Conservation (phyloP, 768 basidiomycete genomes). For the Tulasnella sp. region DNA sequence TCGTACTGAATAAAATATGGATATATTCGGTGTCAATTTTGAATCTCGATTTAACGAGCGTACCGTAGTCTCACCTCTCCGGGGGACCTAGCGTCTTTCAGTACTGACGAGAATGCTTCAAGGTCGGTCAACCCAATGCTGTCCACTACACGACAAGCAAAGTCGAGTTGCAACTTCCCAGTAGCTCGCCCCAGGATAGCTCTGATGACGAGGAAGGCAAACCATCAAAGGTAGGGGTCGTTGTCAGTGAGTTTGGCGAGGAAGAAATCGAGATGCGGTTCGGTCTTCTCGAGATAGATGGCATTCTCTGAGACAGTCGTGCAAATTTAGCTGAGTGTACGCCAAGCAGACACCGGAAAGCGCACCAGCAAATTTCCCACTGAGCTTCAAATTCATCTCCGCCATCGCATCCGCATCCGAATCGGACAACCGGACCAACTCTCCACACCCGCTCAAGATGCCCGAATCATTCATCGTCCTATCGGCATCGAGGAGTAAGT, state of each 20-base stretch:
- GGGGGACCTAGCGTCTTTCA: constrained; percentile 23
- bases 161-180: constrained; percentile 46
- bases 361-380: constrained; percentile 54
- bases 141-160: constrained; percentile 38
- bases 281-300: neutral
- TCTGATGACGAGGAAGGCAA: constrained; percentile 54
- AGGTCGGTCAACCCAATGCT: constrained; percentile 37
- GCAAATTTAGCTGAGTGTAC: neutral
- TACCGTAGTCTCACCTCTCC: constrained; percentile 21
- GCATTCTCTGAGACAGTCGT: neutral
- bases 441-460: constrained; percentile 25
- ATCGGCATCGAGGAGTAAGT: constrained; percentile 18
- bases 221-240: constrained; percentile 40
- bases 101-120: constrained; percentile 16
- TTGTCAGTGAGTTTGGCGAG: constrained; percentile 39
- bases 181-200: constrained; percentile 44
- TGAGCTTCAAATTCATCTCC: constrained; percentile 41
- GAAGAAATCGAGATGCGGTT: constrained; percentile 34
- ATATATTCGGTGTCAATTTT: neutral
- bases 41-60: neutral
- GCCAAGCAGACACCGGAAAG: neutral
- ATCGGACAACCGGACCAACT: neutral
- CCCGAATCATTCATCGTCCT: constrained; percentile 13
- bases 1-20: constrained; percentile 35
- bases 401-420: constrained; percentile 33